Base-by-base conservation (phyloP, 2,329 filamentous ascomycete genomes). In the Thielaviopsis euricoi region DNA sequence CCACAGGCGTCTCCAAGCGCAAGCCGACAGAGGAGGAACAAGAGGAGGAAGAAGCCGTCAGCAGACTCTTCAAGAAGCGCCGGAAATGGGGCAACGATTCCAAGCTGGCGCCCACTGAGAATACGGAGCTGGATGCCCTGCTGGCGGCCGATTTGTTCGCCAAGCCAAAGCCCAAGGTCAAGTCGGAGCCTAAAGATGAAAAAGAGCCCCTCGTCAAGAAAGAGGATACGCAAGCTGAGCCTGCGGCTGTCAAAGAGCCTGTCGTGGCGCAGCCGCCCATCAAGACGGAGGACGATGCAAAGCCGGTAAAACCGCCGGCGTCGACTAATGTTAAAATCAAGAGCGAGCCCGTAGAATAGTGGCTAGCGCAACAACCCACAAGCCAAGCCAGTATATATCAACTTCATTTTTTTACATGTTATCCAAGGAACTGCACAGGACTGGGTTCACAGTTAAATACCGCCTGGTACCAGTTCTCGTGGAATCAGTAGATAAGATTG, bases 71-170 rank as follows among this genome's bases (percentile, higher is more conserved):
- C 63, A 84, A 83, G 71, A 81, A 76, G 65, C 76, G 75, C 12
- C 74, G 70, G 62, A 71, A 70, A 62, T 80, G 78, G 78, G 76
- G 79, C 2, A 69, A 75, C 59, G 76, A 76, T 61, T 74, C 71
- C 55, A 80, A 71, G 71, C 73, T 68, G 64, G 76, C 70, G 65
- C 71, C 70, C 1, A 69, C 63, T 4, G 75, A 73, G 51, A 75
- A 76, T 33, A 72, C 71, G 15, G 83, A 85, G 63, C 71, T 88
- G 33, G 83, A 89, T 65, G 76, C 78, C 15, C 67, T 88, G 58
- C 68, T 82, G 25, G 75, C 68, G 55, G 71, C 71, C 4, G 64
- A 64, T 12, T 58, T 73, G 22, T 61, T 62, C 19, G 56, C 29
- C 17, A 48, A 21, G n/a, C n/a, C n/a, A n/a, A n/a, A n/a, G n/a